Conservation (phyloP, 768 basidiomycete species). For the Pleurotus giganteus region DNA sequence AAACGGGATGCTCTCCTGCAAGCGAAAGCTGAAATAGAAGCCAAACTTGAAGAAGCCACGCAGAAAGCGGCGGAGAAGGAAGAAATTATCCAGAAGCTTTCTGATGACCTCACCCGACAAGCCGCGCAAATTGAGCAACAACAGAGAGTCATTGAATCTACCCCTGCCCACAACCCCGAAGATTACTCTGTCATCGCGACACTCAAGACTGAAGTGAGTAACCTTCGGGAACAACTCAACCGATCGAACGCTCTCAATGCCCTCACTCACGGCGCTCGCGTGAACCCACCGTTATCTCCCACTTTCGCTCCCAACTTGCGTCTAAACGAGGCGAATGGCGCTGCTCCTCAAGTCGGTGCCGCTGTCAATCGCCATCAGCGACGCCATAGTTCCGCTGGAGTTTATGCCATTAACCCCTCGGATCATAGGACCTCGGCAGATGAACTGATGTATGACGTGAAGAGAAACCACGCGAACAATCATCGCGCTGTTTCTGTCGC, state of each 20-base stretch:
- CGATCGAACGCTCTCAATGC: constrained; percentile 91
- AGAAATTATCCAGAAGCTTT: constrained; percentile 74
- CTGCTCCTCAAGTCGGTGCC: constrained; percentile 28
- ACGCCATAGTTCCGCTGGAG: constrained; percentile 84
- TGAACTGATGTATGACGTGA: constrained; percentile 73
- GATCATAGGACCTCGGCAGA: constrained; percentile 76
- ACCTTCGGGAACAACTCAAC: constrained; percentile 91
- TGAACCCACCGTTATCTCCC: constrained; percentile 76
- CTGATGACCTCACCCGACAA: constrained; percentile 72
- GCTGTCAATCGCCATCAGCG: constrained; percentile 59
- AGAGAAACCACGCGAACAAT: constrained; percentile 66
- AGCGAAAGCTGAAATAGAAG: constrained; percentile 79
- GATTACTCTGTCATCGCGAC: constrained; percentile 85
- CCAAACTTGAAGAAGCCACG: constrained; percentile 73
- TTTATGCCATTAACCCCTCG: constrained; percentile 55
- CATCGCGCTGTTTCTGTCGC: constrained; percentile 88
- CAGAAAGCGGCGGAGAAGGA: constrained; percentile 81
- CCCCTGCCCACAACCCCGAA: constrained; percentile 69
- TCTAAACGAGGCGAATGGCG: constrained; percentile 43
- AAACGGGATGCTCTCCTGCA: constrained; percentile 73
- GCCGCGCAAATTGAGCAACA: constrained; percentile 74
- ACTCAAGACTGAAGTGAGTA: constrained; percentile 90
- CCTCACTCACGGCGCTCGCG: constrained; percentile 71
- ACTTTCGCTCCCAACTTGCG: constrained; percentile 84
- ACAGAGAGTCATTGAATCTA: constrained; percentile 64